Conservation (phyloP, 805 yeast genomes). For the Teunomyces atbi region DNA sequence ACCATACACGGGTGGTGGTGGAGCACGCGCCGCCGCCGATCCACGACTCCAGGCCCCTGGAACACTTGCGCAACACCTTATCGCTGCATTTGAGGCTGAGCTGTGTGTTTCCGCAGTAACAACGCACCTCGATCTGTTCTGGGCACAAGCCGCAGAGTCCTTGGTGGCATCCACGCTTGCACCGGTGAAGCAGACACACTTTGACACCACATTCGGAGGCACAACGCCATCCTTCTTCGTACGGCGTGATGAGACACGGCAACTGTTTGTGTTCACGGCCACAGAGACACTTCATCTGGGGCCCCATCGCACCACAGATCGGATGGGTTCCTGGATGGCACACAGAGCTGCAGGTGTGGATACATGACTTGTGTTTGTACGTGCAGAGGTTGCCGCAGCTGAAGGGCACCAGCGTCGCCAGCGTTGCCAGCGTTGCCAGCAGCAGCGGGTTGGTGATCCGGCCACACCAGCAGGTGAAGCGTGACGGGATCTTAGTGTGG, state of each 20-base stretch:
- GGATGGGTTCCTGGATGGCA: constrained; percentile 94
- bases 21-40: constrained; percentile 37
- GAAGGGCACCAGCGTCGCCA: constrained; percentile 63
- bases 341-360: constrained; percentile 68
- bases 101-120: constrained; percentile 74
- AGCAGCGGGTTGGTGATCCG: constrained; percentile 62
- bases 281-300: constrained; percentile 67
- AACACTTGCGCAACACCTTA: constrained; percentile 35
- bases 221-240: constrained; percentile 67
- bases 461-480: constrained; percentile 86
- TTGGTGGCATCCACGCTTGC: constrained; percentile 65
- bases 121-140: constrained; percentile 44
- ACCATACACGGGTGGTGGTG: constrained; percentile 44
- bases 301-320: constrained; percentile 75
- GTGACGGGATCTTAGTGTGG: constrained; percentile 49
- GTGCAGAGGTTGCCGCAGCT: constrained; percentile 87
- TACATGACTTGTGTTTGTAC: constrained; percentile 52
- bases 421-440: constrained; percentile 39
- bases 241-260: constrained; percentile 74
- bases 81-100: constrained; percentile 45
- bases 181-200: constrained; percentile 69
- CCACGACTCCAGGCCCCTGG: constrained; percentile 14
- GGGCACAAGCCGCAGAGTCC: constrained; percentile 81
- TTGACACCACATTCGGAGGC: constrained; percentile 55
- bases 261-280: constrained; percentile 64